Evolutionary conservation across 208 protist genomes (phyloP).

Genomic region (Leishmania gerbilli): DNA sequence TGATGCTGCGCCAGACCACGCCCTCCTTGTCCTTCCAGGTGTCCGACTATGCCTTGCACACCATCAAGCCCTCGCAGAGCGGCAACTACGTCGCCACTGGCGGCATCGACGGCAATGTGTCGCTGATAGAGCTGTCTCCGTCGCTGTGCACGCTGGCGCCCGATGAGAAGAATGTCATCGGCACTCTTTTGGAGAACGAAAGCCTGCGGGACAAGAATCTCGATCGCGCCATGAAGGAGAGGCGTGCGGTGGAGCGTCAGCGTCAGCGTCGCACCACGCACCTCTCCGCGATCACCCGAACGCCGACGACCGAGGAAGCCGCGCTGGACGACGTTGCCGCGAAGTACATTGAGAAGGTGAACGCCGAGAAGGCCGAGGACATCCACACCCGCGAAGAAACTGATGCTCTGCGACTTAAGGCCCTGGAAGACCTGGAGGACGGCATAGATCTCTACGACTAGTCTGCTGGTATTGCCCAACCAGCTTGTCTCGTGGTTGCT

Average conservation of each 20-base stretch:
- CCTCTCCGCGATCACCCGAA: conserved; percentile 40
- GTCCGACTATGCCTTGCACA: conserved; percentile 90
- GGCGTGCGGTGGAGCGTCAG: conserved; percentile 64
- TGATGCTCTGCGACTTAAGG: conserved; percentile 52
- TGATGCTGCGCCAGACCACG: conserved; percentile 94
- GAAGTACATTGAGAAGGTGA: conserved; percentile 59
- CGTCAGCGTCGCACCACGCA: conserved; percentile 74
- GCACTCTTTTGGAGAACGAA: conserved; percentile 93
- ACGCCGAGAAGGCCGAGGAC: conserved; percentile 45
- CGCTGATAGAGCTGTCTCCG: conserved; percentile 93
- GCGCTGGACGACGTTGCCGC: conserved; percentile 54
- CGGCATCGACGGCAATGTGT: conserved; percentile 94
- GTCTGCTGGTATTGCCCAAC: background rate
- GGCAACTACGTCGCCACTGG: conserved; percentile 90
- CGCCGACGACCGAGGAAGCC: conserved; percentile 33
- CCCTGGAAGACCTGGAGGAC: conserved; percentile 83
- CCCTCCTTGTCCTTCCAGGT: conserved; percentile 93
- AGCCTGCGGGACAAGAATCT: conserved; percentile 94
- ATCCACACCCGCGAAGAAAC: conserved; percentile 38
- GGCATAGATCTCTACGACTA: conserved; percentile 67
- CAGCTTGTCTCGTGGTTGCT: background rate
- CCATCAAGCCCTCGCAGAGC: conserved; percentile 74
- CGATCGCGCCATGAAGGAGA: conserved; percentile 87
- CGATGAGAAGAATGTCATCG: conserved; percentile 91
- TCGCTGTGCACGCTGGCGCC: conserved; percentile 79